A percentile compares a stretch with the other conserved stretches of the same genome.
phyloP scores from a whole-genome alignment of 1,284 basidiomycete species.

The Phlebopus sp. region DNA sequence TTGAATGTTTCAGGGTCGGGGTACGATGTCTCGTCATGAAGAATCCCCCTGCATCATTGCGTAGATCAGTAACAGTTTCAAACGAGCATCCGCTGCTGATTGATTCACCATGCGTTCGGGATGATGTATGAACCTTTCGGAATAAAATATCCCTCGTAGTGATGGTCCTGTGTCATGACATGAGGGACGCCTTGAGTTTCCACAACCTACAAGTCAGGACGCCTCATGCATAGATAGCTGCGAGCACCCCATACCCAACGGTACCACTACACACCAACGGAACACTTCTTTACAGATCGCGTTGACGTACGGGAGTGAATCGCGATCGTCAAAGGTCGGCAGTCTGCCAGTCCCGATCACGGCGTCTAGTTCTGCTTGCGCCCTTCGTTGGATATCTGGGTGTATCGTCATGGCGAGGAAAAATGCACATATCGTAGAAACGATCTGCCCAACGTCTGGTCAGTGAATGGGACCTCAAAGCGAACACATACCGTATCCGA shows the following conservation, averaged over 20 bases:
- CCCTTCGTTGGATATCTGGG: constrained; percentile 23
- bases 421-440: constrained; percentile 35
- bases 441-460: constrained; percentile 27
- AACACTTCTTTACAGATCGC: constrained; percentile 26
- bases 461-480: no score
- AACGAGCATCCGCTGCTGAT: background rate
- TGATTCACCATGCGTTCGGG: constrained; percentile 10
- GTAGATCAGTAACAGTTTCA: no score
- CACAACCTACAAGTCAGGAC: background rate
- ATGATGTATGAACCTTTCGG: constrained; percentile 32
- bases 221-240: background rate
- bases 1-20: constrained; percentile 18
- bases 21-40: constrained; percentile 17
- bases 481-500: constrained; percentile 22
- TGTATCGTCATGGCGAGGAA: constrained; percentile 27
- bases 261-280: constrained; percentile 20
- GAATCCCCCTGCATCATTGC: constrained; percentile 13
- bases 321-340: constrained; percentile 17
- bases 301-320: constrained; percentile 23
- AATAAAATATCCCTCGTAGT: constrained; percentile 33
- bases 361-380: constrained; percentile 24
- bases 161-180: constrained; percentile 34
- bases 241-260: constrained; percentile 12
- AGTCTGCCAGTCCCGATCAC: constrained; percentile 20
- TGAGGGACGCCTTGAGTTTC: constrained; percentile 25